Base-by-base conservation (phyloP, 208 protist species). In the Porcisia hertigi region DNA sequence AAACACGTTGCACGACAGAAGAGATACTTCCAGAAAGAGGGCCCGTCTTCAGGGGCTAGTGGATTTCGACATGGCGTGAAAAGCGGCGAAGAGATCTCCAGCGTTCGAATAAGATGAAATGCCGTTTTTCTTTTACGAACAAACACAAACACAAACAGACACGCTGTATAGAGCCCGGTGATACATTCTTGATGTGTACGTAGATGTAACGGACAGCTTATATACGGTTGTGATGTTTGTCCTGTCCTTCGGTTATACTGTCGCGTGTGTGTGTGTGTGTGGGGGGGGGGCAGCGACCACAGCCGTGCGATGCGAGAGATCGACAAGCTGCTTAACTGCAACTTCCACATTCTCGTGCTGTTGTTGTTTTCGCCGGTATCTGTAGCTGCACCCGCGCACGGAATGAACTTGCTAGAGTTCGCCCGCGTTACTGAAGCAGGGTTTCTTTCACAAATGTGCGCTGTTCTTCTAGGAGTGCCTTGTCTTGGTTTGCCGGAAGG, bases 341-440 rank as follows among this genome's bases (percentile, higher is more conserved):
- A 60, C 60, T 25, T 58, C 20, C 1, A 79, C 34, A 39, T 11
- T 53, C 7, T 71, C 45, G 11, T 67, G 58, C 25, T 74, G 76
- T 30, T 39, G n/a, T n/a, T n/a, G n/a, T 63, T 34, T 76, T 70
- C 2, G 78, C 69, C 11, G 45, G 54, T 2, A 43, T 20, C 54
- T 14, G 43, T 0, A 85, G 60, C 43, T 74, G 76, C 49, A 79
- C 43, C 8, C 71, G 59, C 34, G 76, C 60, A 3, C 69, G 74
- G 12, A 79, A 72, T 4, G 79, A 64, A 11, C 80, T 74, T 2
- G 11, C 30, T 36, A 67, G 66, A 23, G 70, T 69, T 2, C 20
- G 25, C 1, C 79, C 70, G 6, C 78, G 72, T 49, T 75, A 57
- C 18, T 30, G 58, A 16, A 82, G 8, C 59, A 79, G 77, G 18